Conservation (phyloP, 179 eudicot species). For the Monotropa hypopitys region DNA sequence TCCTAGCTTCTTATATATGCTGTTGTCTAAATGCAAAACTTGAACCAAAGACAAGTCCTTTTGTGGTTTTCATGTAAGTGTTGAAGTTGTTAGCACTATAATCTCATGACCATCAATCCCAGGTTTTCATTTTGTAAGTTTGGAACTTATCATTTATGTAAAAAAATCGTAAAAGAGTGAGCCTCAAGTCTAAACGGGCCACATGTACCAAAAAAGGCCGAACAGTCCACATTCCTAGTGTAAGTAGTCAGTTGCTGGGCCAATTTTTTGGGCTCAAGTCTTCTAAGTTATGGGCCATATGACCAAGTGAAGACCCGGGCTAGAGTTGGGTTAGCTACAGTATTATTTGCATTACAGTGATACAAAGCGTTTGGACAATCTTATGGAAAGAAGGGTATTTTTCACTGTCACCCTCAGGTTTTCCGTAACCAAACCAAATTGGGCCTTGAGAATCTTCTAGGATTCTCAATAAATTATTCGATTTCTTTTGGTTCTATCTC, state of each 20-base stretch:
- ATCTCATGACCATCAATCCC: no score
- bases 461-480: no score
- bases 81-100: no score
- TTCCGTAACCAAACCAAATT: no score
- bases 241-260: not conserved
- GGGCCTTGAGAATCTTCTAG: no score
- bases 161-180: not conserved
- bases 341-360: not conserved
- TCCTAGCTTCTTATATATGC: not conserved
- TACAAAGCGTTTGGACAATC: not conserved
- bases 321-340: not conserved
- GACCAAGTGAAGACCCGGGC: not conserved
- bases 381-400: not conserved
- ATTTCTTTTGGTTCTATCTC: no score
- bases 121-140: no score
- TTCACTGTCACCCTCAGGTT: no score
- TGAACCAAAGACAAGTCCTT: not conserved
- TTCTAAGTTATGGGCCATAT: not conserved
- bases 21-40: not conserved
- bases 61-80: not conserved
- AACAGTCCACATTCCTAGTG: not conserved
- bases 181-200: not conserved
- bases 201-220: not conserved
- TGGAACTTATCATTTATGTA: no score
- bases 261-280: not conserved